Base-by-base conservation (phyloP, 1,284 basidiomycete genomes). In the Ustilago hordei region DNA sequence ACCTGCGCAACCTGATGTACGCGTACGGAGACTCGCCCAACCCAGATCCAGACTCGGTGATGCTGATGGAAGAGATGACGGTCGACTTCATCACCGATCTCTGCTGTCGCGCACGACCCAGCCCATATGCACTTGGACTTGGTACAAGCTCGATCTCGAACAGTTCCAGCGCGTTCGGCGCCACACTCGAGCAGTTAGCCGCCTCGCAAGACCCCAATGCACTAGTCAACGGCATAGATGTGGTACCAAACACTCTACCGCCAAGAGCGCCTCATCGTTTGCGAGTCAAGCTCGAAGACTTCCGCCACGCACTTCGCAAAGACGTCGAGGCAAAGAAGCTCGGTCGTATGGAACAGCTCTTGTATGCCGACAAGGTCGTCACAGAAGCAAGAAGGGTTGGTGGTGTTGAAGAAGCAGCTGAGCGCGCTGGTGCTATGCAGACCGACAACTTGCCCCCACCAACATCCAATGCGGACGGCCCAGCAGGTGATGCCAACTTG, bases 11-110 rank as follows among this genome's bases (percentile, higher is more conserved):
- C 66, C 88, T 96, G 60, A 95, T 96, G 94, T 96, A 95, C 82
- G 94, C 93, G n/a, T 97, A 95, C 85, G 95, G 95, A 19, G 95
- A 97, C 84, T 93, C 94, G 82, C 90, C 92, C 19, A 92, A 94
- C 77, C 93, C 94, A 0, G 91, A 93, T 8, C 92, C 90, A 54
- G 95, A 96, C 79, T 92, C 93, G 0, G 92, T 95, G 35, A 92
- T 91, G 80, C 92, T 97, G 35, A 93, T 97, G 92, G 95, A 97
- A 85, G 95, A 96, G 84, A 95, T 97, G 74, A 88, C 95, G 47
- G 91, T 95, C 53, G 93, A 95, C 85, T 95, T 94, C 80, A 93
- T 97, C 76, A 91, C 91, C 38, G 94, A 96, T 80, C 90, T 97
- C 17, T 84, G 82, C 64, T 72, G 81, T 53, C 52, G 94, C 93